These are phyloP conservation scores for Medicago truncatula DNA, from an alignment of 306 rosid species.

Conservation along the genomic window DNA sequence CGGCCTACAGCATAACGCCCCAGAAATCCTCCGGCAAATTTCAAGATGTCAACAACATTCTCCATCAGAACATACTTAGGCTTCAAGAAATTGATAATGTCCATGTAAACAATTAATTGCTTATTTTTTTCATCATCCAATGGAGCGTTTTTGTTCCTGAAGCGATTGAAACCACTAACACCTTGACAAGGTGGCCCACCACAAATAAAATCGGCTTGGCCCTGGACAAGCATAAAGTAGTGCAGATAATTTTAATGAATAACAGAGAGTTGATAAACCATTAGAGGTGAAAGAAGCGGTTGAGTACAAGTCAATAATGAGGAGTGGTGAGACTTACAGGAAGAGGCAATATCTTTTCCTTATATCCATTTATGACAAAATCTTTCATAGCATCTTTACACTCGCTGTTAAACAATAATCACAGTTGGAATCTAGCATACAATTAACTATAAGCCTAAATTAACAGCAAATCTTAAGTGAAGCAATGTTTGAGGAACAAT, in stretches of 20 bases:
- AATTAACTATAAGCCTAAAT: background rate
- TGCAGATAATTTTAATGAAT: too few species aligned
- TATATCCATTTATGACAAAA: slow-evolving; percentile 47
- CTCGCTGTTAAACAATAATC: slow-evolving; percentile 40
- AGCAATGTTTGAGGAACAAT: background rate
- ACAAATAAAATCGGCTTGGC: slow-evolving; percentile 80
- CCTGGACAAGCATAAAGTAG: slow-evolving; percentile 46
- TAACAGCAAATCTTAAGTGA: background rate
- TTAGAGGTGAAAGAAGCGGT: background rate
- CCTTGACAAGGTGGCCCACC: slow-evolving; percentile 99
- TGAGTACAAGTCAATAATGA: background rate
- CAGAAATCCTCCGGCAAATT: slow-evolving; percentile 67
- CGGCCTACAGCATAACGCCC: slow-evolving; percentile 89
- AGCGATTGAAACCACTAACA: slow-evolving; percentile 83
- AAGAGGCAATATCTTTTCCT: slow-evolving; percentile 52
- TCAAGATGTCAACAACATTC: slow-evolving; percentile 77
- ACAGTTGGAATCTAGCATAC: slow-evolving; percentile 17
- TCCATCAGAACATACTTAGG: slow-evolving; percentile 84
- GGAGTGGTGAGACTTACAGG: slow-evolving; percentile 44
- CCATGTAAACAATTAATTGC: slow-evolving; percentile 71
- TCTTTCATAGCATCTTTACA: slow-evolving; percentile 44
- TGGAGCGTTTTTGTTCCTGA: slow-evolving; percentile 56
- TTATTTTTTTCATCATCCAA: slow-evolving; percentile 64
- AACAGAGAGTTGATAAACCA: background rate
- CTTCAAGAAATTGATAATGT: slow-evolving; percentile 59